phyloP scores from a whole-genome alignment of 1,139 yeast species.

The Yamadazyma siamensis region DNA sequence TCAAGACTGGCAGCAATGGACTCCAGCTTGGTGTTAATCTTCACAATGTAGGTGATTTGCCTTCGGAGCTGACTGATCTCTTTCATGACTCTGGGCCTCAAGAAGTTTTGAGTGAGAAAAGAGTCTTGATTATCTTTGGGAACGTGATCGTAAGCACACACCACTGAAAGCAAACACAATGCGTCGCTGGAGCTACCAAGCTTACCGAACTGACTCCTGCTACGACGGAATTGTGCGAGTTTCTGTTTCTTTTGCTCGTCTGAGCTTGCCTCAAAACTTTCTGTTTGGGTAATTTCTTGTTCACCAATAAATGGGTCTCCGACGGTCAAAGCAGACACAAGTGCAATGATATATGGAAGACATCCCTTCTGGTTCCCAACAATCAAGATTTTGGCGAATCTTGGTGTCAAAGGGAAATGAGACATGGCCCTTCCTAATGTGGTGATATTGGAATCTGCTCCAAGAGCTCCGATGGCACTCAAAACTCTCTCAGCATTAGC shows the following conservation, averaged over 20 bases:
- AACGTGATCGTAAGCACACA: constrained; percentile 85
- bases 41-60: constrained; percentile 76
- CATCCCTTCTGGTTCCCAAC: constrained; percentile 87
- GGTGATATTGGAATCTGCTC: constrained; percentile 52
- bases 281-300: constrained; percentile 40
- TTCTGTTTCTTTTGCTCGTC: constrained; percentile 37
- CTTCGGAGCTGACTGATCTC: constrained; percentile 79
- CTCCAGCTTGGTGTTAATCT: constrained; percentile 57
- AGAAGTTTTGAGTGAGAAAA: constrained; percentile 59
- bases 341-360: constrained; percentile 80
- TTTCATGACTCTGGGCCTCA: constrained; percentile 72
- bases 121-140: constrained; percentile 38
- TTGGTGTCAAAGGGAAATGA: constrained; percentile 86
- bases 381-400: constrained; percentile 86
- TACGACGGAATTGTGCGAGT: constrained; percentile 51
- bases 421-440: constrained; percentile 84
- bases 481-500: constrained; percentile 66
- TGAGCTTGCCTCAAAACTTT: constrained; percentile 16
- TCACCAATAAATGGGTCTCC: constrained; percentile 87
- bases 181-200: constrained; percentile 76
- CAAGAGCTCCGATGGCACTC: constrained; percentile 76
- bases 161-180: constrained; percentile 71
- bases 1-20: constrained; percentile 47
- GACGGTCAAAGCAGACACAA: constrained; percentile 89
- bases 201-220: constrained; percentile 58